phyloP scores from a whole-genome alignment of 768 basidiomycete species.

The Tylopilus plumbeoviolaceoides region DNA sequence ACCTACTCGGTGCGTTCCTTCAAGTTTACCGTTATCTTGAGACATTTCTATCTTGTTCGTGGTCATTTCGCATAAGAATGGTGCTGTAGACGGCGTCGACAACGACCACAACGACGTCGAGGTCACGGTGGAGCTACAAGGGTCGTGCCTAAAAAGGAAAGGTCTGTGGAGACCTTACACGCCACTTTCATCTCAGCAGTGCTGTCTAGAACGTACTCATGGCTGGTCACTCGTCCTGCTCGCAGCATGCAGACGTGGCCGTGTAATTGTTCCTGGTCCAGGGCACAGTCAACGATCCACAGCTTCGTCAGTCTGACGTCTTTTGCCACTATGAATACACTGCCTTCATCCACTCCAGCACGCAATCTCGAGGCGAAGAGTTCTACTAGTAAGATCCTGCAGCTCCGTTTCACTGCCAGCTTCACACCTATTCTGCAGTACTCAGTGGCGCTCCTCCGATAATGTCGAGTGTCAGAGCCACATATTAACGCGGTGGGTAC shows the following conservation, averaged over 20 bases:
- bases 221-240: neutral
- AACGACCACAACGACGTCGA: neutral
- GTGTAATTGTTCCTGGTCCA: neutral
- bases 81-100: neutral
- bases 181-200: constrained; percentile 7
- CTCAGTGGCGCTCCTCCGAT: neutral
- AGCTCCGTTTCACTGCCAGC: neutral
- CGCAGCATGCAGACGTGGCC: neutral
- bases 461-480: neutral
- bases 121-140: neutral
- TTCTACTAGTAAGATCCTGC: constrained; percentile 4
- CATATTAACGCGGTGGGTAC: neutral
- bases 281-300: neutral
- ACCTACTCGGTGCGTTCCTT: neutral
- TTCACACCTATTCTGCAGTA: neutral
- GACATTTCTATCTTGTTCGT: neutral
- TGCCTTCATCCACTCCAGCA: neutral
- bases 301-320: neutral
- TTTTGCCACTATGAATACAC: neutral
- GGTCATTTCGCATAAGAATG: neutral
- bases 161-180: constrained; percentile 1
- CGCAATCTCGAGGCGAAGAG: constrained; percentile 6
- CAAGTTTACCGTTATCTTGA: neutral
- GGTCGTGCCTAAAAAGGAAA: neutral
- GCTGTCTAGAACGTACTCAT: neutral